A percentile compares a stretch with the other conserved stretches of the same genome.
These are phyloP conservation scores for Fusarium sp. DNA, from an alignment of 2,329 filamentous ascomycete species.

Conservation along the genomic window DNA sequence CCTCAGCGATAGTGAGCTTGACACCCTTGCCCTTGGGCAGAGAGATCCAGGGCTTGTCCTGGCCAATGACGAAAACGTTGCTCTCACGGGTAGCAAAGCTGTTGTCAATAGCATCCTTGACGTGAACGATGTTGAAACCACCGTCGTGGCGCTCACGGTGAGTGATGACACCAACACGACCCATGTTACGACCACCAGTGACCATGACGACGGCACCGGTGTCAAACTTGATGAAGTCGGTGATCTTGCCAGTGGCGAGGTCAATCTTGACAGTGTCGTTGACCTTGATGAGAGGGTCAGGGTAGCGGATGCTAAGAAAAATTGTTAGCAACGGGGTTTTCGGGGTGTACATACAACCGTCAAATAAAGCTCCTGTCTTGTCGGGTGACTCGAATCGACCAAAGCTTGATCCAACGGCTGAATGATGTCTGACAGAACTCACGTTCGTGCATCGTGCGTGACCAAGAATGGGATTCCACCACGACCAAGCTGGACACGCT, in stretches of 20 bases:
- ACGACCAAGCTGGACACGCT: slow-evolving; percentile 98
- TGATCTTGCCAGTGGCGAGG: slow-evolving; percentile 95
- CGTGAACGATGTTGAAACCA: slow-evolving; percentile 99
- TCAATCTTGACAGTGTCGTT: slow-evolving; percentile 99
- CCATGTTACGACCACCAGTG: slow-evolving; percentile 99
- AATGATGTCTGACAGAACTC: slow-evolving; percentile 98
- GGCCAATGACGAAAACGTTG: slow-evolving; percentile 99
- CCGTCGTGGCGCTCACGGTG: slow-evolving; percentile 99
- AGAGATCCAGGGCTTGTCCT: slow-evolving; percentile 99
- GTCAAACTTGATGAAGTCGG: slow-evolving; percentile 98
- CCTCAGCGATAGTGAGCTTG: slow-evolving; percentile 98
- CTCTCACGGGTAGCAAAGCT: slow-evolving; percentile 98
- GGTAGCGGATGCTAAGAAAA: slow-evolving; percentile 90
- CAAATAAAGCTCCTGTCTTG: slow-evolving; percentile 56
- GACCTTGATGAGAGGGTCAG: slow-evolving; percentile 98
- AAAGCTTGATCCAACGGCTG: slow-evolving; percentile 99
- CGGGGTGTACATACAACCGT: slow-evolving; percentile 67
- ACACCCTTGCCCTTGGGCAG: slow-evolving; percentile 99
- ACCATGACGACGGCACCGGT: slow-evolving; percentile 98
- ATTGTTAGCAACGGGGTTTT: slow-evolving; percentile 57
- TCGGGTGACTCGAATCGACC: slow-evolving; percentile 69
- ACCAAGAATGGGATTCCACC: slow-evolving; percentile 99
- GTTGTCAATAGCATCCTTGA: slow-evolving; percentile 99
- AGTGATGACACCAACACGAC: slow-evolving; percentile 99
- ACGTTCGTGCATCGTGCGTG: slow-evolving; percentile 99